Evolutionary conservation across 495 filamentous ascomycete species (phyloP).

Genomic region (Cenococcum geophilum): DNA sequence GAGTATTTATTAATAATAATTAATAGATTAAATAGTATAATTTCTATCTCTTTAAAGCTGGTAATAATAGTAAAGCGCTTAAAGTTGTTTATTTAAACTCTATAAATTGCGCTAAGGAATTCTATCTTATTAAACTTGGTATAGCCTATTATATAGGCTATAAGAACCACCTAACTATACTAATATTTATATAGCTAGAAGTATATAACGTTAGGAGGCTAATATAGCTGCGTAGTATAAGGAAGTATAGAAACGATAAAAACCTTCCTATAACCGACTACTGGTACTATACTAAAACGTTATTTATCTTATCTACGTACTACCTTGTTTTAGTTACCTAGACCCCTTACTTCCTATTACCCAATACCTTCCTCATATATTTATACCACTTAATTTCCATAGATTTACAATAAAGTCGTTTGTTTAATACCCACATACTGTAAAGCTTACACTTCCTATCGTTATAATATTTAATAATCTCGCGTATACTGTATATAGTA

Average conservation of each 20-base stretch:
- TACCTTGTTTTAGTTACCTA: too few species aligned
- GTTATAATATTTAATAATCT: neutral
- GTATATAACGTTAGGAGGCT: neutral
- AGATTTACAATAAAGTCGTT: too few species aligned
- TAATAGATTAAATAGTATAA: neutral
- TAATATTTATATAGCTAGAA: neutral
- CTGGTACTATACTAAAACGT: too few species aligned
- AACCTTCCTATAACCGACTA: too few species aligned
- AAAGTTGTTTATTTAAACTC: neutral
- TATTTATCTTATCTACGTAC: too few species aligned
- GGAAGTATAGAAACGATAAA: neutral
- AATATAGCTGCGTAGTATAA: neutral
- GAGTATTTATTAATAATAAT: neutral
- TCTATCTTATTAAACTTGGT: neutral
- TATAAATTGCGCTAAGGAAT: neutral
- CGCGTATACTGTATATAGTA: neutral
- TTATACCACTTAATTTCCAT: too few species aligned
- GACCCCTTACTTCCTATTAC: too few species aligned
- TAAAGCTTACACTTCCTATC: too few species aligned
- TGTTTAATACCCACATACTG: too few species aligned
- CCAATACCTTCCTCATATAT: too few species aligned
- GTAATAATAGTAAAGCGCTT: neutral
- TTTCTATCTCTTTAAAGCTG: neutral
- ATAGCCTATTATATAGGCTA: neutral
- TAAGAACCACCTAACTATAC: neutral